These are phyloP conservation scores for Dothidotthia symphoricarpi DNA, from an alignment of 2,329 filamentous ascomycete genomes.

Conservation along the genomic window DNA sequence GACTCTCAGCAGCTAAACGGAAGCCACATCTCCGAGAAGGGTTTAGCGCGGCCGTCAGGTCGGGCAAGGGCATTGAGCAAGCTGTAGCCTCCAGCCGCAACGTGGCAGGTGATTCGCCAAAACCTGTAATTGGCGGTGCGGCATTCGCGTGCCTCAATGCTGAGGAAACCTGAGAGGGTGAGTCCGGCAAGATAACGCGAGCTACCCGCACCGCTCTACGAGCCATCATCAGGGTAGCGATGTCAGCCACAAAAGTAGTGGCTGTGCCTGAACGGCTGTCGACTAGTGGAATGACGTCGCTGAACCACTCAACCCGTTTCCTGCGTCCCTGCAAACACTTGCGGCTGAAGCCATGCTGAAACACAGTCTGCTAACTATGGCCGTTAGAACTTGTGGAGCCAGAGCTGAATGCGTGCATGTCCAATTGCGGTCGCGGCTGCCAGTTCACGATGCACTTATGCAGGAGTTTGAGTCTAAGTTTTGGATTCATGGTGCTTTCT, in stretches of 20 bases:
- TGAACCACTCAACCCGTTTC: conserved; percentile 23
- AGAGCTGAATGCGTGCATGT: conserved; percentile 32
- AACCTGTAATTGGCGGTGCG: conserved; percentile 34
- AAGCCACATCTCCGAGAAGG: conserved; percentile 25
- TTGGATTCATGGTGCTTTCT: conserved; percentile 31
- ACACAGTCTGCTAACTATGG: too few species aligned
- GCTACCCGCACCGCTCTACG: conserved; percentile 25
- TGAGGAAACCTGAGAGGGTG: conserved; percentile 29
- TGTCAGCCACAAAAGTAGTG: conserved; percentile 37
- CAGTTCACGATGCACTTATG: conserved; percentile 36
- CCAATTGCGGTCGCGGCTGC: conserved; percentile 17
- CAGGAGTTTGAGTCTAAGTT: conserved; percentile 34
- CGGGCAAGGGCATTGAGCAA: conserved; percentile 26
- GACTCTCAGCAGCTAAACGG: conserved; percentile 28
- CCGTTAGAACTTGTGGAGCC: conserved; percentile 16
- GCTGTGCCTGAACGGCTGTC: conserved; percentile 39
- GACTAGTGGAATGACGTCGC: conserved; percentile 36
- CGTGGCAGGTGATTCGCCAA: conserved; percentile 26
- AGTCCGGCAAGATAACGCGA: conserved; percentile 25
- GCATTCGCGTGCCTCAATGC: conserved; percentile 31
- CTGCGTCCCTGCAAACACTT: conserved; percentile 17
- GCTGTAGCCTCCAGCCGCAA: conserved; percentile 20
- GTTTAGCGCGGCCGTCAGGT: conserved; percentile 24
- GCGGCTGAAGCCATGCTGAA: conserved; percentile 28
- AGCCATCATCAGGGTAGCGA: conserved; percentile 20